A percentile compares a stretch with the other conserved stretches of the same genome.
Evolutionary conservation across 164 flowering plant species (phyloP).

Genomic region (Aristolochia fimbriata): DNA sequence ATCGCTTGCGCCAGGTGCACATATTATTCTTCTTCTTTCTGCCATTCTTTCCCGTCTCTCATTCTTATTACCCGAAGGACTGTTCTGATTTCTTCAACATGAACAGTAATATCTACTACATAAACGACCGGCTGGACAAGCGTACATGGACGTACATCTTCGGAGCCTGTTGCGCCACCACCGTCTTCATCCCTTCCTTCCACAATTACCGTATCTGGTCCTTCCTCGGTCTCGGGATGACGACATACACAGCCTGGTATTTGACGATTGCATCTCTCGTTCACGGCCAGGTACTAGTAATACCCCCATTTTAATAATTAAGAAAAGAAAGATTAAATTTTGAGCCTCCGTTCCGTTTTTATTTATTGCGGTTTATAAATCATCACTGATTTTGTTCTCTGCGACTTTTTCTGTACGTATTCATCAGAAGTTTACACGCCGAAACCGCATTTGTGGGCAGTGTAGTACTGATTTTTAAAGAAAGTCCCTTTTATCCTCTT

Average conservation of each 20-base stretch:
- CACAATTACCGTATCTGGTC: conserved; percentile 97
- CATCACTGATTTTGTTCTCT: too few species aligned
- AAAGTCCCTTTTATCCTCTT: too few species aligned
- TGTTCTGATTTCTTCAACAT: neutral
- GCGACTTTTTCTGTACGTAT: too few species aligned
- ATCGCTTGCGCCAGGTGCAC: conserved; percentile 86
- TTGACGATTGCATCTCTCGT: conserved; percentile 59
- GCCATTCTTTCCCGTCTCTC: neutral
- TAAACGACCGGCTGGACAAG: conserved; percentile 84
- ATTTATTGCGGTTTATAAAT: too few species aligned
- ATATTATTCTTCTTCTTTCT: neutral
- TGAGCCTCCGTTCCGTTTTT: too few species aligned
- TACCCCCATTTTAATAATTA: neutral
- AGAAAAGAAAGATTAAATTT: too few species aligned
- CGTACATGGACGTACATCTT: conserved; percentile 96
- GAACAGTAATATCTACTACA: conserved; percentile 86
- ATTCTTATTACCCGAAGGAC: too few species aligned
- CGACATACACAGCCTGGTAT: conserved; percentile 97
- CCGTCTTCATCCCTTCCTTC: conserved; percentile 91
- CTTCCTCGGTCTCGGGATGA: conserved; percentile 91
- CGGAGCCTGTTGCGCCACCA: conserved; percentile 96
- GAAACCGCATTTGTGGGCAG: too few species aligned
- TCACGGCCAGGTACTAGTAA: conserved; percentile 91
- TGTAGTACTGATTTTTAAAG: too few species aligned
- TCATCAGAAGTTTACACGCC: too few species aligned